phyloP scores from a whole-genome alignment of 2,329 filamentous ascomycete species.

The Stachybotrys elegans region DNA sequence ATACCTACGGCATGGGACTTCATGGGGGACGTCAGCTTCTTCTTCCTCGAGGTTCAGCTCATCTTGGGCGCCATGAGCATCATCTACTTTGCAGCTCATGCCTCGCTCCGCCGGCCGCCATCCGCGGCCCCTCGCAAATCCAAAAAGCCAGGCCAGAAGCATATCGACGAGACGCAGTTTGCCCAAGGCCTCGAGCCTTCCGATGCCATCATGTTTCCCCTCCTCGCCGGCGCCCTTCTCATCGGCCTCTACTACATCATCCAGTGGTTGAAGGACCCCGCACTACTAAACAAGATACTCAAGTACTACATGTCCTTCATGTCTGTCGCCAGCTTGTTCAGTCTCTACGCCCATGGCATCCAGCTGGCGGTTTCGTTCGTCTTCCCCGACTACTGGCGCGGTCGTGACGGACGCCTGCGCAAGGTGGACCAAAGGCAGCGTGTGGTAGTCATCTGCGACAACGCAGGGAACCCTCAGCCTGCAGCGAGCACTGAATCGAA shows the following conservation, averaged over 20 bases:
- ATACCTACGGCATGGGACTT: slow-evolving; percentile 21
- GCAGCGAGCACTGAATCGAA: slow-evolving; percentile 16
- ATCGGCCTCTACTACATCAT: slow-evolving; percentile 80
- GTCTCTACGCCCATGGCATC: slow-evolving; percentile 67
- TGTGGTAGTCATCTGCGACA: slow-evolving; percentile 31
- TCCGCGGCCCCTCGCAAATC: slow-evolving; percentile 63
- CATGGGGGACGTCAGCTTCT: slow-evolving; percentile 31
- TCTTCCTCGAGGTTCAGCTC: slow-evolving; percentile 43
- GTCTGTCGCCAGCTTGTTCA: slow-evolving; percentile 70
- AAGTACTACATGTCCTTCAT: slow-evolving; percentile 78
- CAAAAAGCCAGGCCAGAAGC: slow-evolving; percentile 34
- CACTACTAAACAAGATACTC: slow-evolving; percentile 75
- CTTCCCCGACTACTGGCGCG: slow-evolving; percentile 68
- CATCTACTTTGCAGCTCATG: slow-evolving; percentile 80
- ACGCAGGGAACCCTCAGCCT: slow-evolving; percentile 22
- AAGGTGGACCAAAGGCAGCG: slow-evolving; percentile 36
- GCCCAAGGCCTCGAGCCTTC: slow-evolving; percentile 52
- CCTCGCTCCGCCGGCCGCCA: slow-evolving; percentile 75
- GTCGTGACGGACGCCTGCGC: slow-evolving; percentile 35
- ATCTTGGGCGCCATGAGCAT: slow-evolving; percentile 68
- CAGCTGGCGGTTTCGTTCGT: slow-evolving; percentile 60
- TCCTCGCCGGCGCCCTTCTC: slow-evolving; percentile 69
- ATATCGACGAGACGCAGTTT: slow-evolving; percentile 45
- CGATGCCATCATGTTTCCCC: slow-evolving; percentile 80
- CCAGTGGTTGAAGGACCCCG: slow-evolving; percentile 79